Percentiles rank a stretch among this genome's conserved stretches.
Conservation (phyloP, 2,329 filamentous ascomycete genomes). For the Dichotomopilus funicola region DNA sequence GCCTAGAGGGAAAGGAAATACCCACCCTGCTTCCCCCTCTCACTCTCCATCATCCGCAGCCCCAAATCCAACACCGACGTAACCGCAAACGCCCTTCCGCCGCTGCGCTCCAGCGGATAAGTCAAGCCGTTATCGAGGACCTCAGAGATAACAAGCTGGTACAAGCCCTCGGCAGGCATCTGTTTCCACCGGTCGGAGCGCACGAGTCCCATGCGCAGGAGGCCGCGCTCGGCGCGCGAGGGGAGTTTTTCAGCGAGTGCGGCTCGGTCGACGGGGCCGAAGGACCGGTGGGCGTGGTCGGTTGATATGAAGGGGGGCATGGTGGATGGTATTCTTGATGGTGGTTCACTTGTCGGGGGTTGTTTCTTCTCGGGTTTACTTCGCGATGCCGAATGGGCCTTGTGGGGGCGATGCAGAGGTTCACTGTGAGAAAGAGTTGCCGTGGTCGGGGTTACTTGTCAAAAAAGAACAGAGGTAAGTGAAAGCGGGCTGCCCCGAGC, state of each 20-base stretch:
- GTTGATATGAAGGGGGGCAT: constrained; percentile 12
- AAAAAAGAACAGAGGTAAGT: too few species aligned
- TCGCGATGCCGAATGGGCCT: too few species aligned
- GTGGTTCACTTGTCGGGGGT: too few species aligned
- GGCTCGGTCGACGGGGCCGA: constrained; percentile 10
- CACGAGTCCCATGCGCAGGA: constrained; percentile 10
- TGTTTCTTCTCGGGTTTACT: neutral
- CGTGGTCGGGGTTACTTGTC: too few species aligned
- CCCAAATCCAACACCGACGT: constrained; percentile 17
- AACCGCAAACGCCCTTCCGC: constrained; percentile 17
- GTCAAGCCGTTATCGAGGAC: constrained; percentile 12
- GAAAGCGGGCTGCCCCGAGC: too few species aligned
- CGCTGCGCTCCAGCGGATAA: constrained; percentile 14
- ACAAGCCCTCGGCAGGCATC: constrained; percentile 15
- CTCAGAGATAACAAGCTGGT: constrained; percentile 19
- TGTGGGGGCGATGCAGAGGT: too few species aligned
- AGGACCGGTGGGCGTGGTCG: constrained; percentile 11
- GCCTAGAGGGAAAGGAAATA: neutral
- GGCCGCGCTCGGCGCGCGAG: constrained; percentile 2
- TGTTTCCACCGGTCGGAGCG: constrained; percentile 8
- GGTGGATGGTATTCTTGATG: too few species aligned
- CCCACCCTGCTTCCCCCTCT: constrained; percentile 13
- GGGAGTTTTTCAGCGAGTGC: neutral
- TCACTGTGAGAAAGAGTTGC: too few species aligned
- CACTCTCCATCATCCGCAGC: constrained; percentile 20